Evolutionary conservation across 2,329 filamentous ascomycete genomes (phyloP).

Genomic region (Didymella segeticola): DNA sequence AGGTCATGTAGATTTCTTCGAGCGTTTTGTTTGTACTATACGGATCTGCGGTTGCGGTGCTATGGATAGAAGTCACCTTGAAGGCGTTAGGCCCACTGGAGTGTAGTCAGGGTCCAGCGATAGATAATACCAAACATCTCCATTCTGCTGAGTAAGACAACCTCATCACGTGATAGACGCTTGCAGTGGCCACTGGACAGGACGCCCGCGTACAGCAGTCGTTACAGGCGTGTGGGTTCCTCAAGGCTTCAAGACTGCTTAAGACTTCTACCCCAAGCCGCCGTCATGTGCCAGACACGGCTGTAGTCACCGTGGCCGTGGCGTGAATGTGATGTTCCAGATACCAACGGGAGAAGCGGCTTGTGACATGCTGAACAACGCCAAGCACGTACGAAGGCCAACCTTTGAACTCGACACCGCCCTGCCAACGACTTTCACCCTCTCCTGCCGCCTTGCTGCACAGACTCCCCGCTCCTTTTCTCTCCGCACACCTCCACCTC

Average conservation of each 20-base stretch:
- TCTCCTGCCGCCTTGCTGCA: conserved; percentile 4
- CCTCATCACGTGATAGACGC: conserved; percentile 4
- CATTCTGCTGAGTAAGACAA: conserved; percentile 22
- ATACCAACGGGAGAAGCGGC: conserved; percentile 24
- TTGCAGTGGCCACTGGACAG: conserved; percentile 5
- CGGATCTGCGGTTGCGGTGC: conserved; percentile 24
- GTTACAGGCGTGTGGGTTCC: too few relatives aligned
- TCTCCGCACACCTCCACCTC: too few relatives aligned
- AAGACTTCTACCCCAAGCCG: background rate
- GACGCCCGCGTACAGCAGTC: background rate
- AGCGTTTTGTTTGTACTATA: conserved; percentile 43
- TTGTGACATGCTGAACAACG: conserved; percentile 27
- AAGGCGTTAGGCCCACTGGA: conserved; percentile 26
- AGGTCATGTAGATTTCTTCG: conserved; percentile 59
- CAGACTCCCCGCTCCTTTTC: conserved; percentile 18
- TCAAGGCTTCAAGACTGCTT: too few relatives aligned
- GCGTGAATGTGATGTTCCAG: conserved; percentile 30
- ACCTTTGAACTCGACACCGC: conserved; percentile 30
- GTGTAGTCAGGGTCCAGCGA: conserved; percentile 12
- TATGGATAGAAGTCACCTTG: conserved; percentile 22
- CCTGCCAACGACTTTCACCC: conserved; percentile 31
- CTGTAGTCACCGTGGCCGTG: conserved; percentile 9
- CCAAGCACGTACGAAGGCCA: conserved; percentile 22
- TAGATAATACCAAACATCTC: conserved; percentile 28
- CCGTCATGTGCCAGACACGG: conserved; percentile 23